Base-by-base conservation (phyloP, 495 filamentous ascomycete species). In the Xylaria acuta region DNA sequence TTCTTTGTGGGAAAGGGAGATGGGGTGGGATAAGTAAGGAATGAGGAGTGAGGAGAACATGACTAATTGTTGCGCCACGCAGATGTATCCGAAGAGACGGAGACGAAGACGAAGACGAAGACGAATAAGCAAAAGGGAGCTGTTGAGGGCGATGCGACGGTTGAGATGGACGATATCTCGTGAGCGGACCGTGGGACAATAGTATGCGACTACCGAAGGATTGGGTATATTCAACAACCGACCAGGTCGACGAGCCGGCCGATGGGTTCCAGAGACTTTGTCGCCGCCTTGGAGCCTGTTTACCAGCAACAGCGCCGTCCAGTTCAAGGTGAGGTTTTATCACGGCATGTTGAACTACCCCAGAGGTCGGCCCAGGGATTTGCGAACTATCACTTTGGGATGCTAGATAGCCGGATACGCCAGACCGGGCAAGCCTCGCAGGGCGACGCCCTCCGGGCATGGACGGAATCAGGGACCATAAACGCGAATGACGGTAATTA, bases 161-260 rank as follows among this genome's bases (percentile, higher is more conserved):
- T 78, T 43, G 75, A 78, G 66, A 71, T 64, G 27, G 76, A 76
- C 5, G 60, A 71, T 30, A 77, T 78, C 34, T 67, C 65, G 34
- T 67, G 65, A 67, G 49, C 45, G 18, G 45, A 49, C 20, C 45
- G 18, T 8, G n/a, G n/a, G n/a, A n/a, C n/a, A n/a, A n/a, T n/a
- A n/a, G n/a, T n/a, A n/a, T n/a, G n/a, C n/a, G n/a, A n/a, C n/a
- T n/a, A n/a, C 18, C 32, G 32, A 59, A 7, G 56, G 8, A 20
- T n/a, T n/a, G n/a, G 12, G 5, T 8, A n/a, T n/a, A n/a, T 41
- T 32, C 36, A 41, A 20, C 59, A 16, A 36, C 30, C 14, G 60
- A 43, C 12, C 36, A 41, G 20, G 14, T 14, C 20, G 9, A 20
- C 8, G 8, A 25, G 30, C 11, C 5, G 54, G 30, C 4, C 14